These are phyloP conservation scores for Ceratocystis cacaofunesta DNA, from an alignment of 2,329 filamentous ascomycete genomes.

Conservation along the genomic window DNA sequence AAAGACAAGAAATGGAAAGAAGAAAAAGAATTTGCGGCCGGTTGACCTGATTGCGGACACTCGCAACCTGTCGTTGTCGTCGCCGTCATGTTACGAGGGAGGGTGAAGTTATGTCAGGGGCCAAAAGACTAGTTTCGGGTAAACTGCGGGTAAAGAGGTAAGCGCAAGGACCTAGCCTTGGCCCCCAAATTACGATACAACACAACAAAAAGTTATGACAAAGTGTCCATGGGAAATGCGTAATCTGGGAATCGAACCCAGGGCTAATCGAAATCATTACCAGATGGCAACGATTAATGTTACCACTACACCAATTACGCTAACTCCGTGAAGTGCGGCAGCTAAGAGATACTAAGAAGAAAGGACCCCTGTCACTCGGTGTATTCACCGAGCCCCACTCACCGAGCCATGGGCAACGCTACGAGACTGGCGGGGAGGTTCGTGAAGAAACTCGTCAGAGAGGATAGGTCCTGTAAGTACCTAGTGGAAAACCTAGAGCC, in stretches of 20 bases:
- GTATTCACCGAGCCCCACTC: too few species aligned
- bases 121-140: not conserved
- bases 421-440: too few species aligned
- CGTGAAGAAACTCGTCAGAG: too few species aligned
- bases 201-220: not conserved
- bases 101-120: not conserved
- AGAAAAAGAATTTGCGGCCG: not conserved
- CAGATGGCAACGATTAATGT: slow-evolving; percentile 15
- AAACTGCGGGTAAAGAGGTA: not conserved
- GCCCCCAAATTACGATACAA: not conserved
- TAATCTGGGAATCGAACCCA: slow-evolving; percentile 15
- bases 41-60: not conserved
- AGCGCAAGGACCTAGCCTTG: not conserved
- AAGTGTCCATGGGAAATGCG: not conserved
- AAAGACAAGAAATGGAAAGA: not conserved
- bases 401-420: too few species aligned
- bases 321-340: not conserved
- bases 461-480: too few species aligned
- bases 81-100: not conserved
- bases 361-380: too few species aligned
- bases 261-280: slow-evolving; percentile 14
- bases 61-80: not conserved
- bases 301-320: slow-evolving; percentile 16
- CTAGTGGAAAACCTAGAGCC: too few species aligned
- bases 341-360: not conserved